A percentile compares a stretch with the other conserved stretches of the same genome.
Conservation (phyloP, 192 early-diverging fungal genomes). For the Coemansia sp. region DNA sequence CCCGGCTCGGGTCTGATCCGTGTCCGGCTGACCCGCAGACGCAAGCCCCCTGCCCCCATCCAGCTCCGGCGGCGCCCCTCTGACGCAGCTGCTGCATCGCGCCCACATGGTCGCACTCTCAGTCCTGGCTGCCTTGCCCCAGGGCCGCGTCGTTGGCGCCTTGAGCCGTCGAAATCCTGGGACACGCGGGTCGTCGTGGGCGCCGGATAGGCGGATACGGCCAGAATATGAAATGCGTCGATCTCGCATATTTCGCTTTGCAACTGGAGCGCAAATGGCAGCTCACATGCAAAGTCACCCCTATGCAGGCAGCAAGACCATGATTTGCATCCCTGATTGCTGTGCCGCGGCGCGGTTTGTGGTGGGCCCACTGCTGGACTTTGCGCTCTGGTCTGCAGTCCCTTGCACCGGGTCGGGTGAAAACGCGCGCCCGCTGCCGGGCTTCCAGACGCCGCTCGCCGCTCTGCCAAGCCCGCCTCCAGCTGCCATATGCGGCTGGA, state of each 20-base stretch:
- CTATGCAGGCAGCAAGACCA: too few species aligned
- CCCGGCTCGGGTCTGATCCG: conserved; percentile 14
- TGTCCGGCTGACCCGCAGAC: conserved; percentile 15
- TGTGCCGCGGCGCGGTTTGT: too few species aligned
- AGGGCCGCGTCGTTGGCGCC: neutral
- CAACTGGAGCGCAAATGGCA: too few species aligned
- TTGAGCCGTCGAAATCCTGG: neutral
- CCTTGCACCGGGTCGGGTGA: too few species aligned
- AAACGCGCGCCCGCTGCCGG: too few species aligned
- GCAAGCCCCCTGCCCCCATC: conserved; percentile 10
- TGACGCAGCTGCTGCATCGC: neutral
- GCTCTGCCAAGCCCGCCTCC: too few species aligned
- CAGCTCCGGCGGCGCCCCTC: conserved; percentile 6
- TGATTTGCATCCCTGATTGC: too few species aligned
- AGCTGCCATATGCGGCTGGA: too few species aligned
- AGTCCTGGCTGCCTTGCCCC: neutral
- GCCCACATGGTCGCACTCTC: neutral
- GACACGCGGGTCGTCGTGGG: too few species aligned
- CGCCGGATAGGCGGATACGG: neutral
- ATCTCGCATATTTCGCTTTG: neutral
- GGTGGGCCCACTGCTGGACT: too few species aligned
- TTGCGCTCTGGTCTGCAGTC: too few species aligned
- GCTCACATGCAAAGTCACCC: neutral
- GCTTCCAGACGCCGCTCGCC: too few species aligned
- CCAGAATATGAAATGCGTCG: neutral